Base-by-base conservation (phyloP, 2,329 filamentous ascomycete genomes). In the Tolypocladium cylindrosporum region DNA sequence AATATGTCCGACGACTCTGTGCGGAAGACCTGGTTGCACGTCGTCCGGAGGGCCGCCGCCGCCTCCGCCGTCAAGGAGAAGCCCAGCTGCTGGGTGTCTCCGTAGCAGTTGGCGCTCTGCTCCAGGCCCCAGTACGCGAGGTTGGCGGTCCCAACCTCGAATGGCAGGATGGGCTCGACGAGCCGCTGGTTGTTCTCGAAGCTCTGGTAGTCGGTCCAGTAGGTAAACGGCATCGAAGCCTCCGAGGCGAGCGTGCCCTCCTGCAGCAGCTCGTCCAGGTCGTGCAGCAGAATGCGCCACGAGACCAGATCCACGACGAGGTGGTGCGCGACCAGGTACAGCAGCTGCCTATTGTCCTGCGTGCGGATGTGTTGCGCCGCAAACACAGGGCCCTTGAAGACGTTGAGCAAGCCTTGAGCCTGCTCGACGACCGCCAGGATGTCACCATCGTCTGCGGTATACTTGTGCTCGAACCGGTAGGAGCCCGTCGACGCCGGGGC, bases 1-100 rank as follows among this genome's bases (percentile, higher is more conserved):
- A 83, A 78, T 2, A 84, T 74, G 61, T 84, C 81, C 9, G 77
- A 74, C 0, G 76, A 69, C 50, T 84, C 79, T 0, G 79, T 82
- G 54, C 75, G 73, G 60, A 84, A 74, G 2, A 76, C 75, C 11
- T 72, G 68, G 55, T 78, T 75, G 65, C 75, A 75, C 0, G 69
- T 69, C 5, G 67, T 73, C 51, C 77, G 74, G 0, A 83, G 69
- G 8, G 75, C 69, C 0, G 72, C 68, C 1, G 76, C 76, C 10
- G 76, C 62, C 11, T 78, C 77, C 0, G 73, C 62, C 19, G 70
- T 69, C 3, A 82, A 65, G 0, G 72, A 68, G 61, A 82, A 82
- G 41, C 72, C 71, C 1, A 70, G 65, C 9, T 74, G 70, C 8
- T 68, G 61, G 1, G 76, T 74, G 55, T 79, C 75, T 16, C 72